A percentile compares a stretch with the other conserved stretches of the same genome.
phyloP scores from a whole-genome alignment of 495 filamentous ascomycete genomes.

The Neohortaea acidophila region DNA sequence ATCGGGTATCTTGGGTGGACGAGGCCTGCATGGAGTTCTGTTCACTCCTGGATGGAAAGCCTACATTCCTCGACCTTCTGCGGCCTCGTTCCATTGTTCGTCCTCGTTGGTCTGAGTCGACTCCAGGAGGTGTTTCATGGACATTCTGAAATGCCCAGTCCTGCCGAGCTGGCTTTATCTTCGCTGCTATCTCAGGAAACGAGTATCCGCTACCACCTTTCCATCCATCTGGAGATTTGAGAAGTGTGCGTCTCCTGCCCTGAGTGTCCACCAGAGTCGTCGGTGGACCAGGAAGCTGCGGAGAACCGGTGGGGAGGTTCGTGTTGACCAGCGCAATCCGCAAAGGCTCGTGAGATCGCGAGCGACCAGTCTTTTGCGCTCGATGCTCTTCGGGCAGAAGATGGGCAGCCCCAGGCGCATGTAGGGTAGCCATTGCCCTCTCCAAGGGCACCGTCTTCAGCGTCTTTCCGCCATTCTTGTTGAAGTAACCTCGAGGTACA shows the following conservation, averaged over 20 bases:
- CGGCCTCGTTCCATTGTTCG: too few relatives aligned
- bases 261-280: constrained; percentile 7
- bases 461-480: constrained; percentile 1
- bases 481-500: constrained; percentile 3
- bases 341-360: constrained; percentile 1
- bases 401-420: constrained; percentile 9
- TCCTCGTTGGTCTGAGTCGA: too few relatives aligned
- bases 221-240: too few relatives aligned
- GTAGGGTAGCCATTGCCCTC: constrained; percentile 7
- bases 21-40: too few relatives aligned
- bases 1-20: neutral
- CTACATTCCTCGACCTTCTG: too few relatives aligned
- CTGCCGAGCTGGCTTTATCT: too few relatives aligned
- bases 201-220: too few relatives aligned
- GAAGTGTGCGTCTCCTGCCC: too few relatives aligned
- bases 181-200: too few relatives aligned
- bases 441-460: constrained; percentile 11
- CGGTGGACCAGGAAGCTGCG: neutral
- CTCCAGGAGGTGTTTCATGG: too few relatives aligned
- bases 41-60: too few relatives aligned
- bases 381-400: constrained; percentile 20
- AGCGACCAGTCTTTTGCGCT: constrained; percentile 1
- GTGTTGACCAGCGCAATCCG: neutral
- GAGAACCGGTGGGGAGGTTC: neutral
- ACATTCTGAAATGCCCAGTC: too few relatives aligned